These are phyloP conservation scores for Keithomyces neogunnii DNA, from an alignment of 2,329 filamentous ascomycete genomes.

Conservation along the genomic window DNA sequence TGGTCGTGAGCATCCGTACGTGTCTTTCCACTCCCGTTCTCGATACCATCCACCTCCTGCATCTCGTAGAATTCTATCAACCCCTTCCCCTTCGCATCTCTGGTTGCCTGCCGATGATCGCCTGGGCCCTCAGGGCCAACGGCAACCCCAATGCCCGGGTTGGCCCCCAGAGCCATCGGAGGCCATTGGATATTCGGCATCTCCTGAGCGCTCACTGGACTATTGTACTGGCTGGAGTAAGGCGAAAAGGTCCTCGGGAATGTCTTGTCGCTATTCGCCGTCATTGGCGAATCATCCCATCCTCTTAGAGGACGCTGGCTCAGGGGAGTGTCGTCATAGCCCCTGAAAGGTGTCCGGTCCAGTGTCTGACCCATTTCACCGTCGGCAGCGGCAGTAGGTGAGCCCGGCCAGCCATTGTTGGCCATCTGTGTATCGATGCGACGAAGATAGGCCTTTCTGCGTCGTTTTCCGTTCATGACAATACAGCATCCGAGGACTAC, in stretches of 20 bases:
- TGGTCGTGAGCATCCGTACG: background rate
- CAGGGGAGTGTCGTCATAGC: slow-evolving; percentile 38
- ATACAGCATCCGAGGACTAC: slow-evolving; percentile 41
- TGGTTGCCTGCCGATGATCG: background rate
- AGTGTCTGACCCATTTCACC: slow-evolving; percentile 19
- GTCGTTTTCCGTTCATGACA: slow-evolving; percentile 47
- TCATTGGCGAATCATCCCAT: slow-evolving; percentile 47
- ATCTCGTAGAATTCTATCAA: slow-evolving; percentile 39
- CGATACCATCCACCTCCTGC: slow-evolving; percentile 23
- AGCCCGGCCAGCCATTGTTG: slow-evolving; percentile 32
- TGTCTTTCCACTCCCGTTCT: slow-evolving; percentile 15
- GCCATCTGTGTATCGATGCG: slow-evolving; percentile 33
- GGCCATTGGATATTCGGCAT: slow-evolving; percentile 29
- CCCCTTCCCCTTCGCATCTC: slow-evolving; percentile 33
- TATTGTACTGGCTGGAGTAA: slow-evolving; percentile 51
- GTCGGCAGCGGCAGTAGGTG: slow-evolving; percentile 13
- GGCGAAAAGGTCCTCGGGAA: slow-evolving; percentile 48
- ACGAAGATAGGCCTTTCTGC: slow-evolving; percentile 42
- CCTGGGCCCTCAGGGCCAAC: background rate
- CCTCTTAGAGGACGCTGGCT: slow-evolving; percentile 42
- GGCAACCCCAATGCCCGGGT: slow-evolving; percentile 12
- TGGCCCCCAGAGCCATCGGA: slow-evolving; percentile 6
- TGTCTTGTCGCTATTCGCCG: slow-evolving; percentile 28
- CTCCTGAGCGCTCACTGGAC: slow-evolving; percentile 41
- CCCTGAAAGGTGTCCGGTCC: slow-evolving; percentile 15